Evolutionary conservation across 2,329 filamentous ascomycete genomes (phyloP), one percentile per base, ranked within the genome.

Genomic region (Fusarium proliferatum): DNA sequence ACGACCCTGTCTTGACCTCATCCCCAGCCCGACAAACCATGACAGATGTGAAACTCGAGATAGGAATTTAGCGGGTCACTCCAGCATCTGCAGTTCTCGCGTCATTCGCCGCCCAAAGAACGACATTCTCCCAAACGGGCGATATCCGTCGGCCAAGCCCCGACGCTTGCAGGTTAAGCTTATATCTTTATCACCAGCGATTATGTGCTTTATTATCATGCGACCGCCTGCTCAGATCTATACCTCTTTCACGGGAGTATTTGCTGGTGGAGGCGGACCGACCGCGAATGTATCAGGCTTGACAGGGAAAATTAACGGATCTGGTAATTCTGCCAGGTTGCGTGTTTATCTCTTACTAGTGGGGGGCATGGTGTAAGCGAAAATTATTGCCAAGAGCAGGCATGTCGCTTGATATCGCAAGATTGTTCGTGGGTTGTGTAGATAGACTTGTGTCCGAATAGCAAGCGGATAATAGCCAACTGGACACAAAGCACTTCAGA

Each of bases 101-200:
- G 75, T 76, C 73, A 77, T 77, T 77, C 71, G 64, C 59, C 34
- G 51, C 51, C 10, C 26, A 43, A 65, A 74, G 67, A 69, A 73
- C 75, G 75, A 76, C 74, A 77, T 77, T 64, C 61, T 38, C 73
- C 52, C 15, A 42, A 65, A 57, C 13, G 9, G 67, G 75, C 16
- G 71, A 69, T 73, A 68, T 23, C 11, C 11, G 67, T 77, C 75
- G 75, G 75, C 12, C 36, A 6, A 30, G 26, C n/a, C 48, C 75
- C 71, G 75, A 62, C 42, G 30, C 66, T 53, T 48, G 38, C 15
- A 28, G 4, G 23, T 73, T 73, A 67, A 73, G 66, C 71, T 73
- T 72, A 72, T 63, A 49, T 42, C 16, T 33, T 33, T 33, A 62
- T 68, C 17, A 30, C 55, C 2, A n/a, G 6, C 9, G 10, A 42